Evolutionary conservation across 2,329 filamentous ascomycete species (phyloP).

Genomic region (Mycosphaerella sp.): DNA sequence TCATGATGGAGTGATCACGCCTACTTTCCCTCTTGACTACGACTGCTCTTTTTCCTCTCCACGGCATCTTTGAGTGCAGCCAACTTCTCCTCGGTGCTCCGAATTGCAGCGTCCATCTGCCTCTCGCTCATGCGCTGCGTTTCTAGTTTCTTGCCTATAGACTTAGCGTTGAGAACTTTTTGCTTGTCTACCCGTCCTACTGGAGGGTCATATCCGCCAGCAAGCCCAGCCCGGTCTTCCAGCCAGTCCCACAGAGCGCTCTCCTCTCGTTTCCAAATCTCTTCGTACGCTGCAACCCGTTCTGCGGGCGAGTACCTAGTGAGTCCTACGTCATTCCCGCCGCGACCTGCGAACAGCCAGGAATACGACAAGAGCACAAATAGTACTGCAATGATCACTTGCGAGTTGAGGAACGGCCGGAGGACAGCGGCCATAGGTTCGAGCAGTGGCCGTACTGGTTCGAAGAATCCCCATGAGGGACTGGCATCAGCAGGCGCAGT

Average conservation of each 20-base stretch:
- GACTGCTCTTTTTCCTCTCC: constrained; percentile 46
- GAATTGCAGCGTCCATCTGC: constrained; percentile 71
- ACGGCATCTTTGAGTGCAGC: constrained; percentile 68
- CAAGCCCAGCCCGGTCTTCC: constrained; percentile 74
- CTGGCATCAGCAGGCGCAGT: constrained; percentile 30
- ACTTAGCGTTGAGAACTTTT: constrained; percentile 24
- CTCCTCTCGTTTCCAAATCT: constrained; percentile 85
- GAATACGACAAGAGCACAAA: constrained; percentile 65
- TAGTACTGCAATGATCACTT: constrained; percentile 69
- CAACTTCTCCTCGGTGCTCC: constrained; percentile 79
- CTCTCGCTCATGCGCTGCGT: constrained; percentile 71
- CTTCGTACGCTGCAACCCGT: constrained; percentile 76
- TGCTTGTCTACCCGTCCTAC: constrained; percentile 22
- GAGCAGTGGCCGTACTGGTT: constrained; percentile 64
- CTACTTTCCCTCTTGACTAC: not conserved
- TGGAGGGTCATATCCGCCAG: constrained; percentile 39
- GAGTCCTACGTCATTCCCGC: constrained; percentile 34
- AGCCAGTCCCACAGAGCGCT: constrained; percentile 90
- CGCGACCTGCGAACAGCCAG: constrained; percentile 48
- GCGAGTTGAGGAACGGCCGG: constrained; percentile 64
- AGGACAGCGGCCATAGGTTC: constrained; percentile 65
- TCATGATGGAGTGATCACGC: constrained; percentile 2
- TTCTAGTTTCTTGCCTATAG: constrained; percentile 33
- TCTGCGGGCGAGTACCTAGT: constrained; percentile 49
- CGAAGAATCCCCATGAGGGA: constrained; percentile 69